Percentiles rank a stretch among this genome's conserved stretches.
phyloP scores from a whole-genome alignment of 192 early-diverging fungal species.

The Backusella mclennaniae region DNA sequence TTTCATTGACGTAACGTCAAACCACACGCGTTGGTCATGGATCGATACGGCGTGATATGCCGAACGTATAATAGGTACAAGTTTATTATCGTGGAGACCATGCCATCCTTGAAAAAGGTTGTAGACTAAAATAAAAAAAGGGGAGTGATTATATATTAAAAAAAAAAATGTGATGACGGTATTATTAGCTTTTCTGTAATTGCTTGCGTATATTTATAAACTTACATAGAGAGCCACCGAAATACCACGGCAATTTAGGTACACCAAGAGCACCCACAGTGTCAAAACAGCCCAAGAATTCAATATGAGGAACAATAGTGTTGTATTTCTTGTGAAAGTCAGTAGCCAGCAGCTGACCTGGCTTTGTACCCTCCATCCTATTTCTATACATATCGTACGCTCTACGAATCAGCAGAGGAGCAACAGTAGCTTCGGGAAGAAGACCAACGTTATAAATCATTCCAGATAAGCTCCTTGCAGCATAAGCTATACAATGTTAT shows the following conservation, averaged over 20 bases:
- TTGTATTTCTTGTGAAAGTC: conserved; percentile 1
- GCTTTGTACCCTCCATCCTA: neutral
- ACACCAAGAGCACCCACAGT: conserved; percentile 28
- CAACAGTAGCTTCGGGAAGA: neutral
- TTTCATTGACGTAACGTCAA: conserved; percentile 13
- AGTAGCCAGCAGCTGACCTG: neutral
- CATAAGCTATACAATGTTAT: conserved; percentile 13
- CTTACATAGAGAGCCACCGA: conserved; percentile 21
- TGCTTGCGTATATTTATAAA: neutral
- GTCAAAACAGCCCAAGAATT: conserved; percentile 27
- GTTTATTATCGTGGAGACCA: conserved; percentile 21
- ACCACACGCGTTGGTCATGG: conserved; percentile 31
- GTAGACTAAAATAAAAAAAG: neutral
- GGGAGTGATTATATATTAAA: neutral
- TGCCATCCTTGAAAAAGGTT: conserved; percentile 5
- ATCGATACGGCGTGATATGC: conserved; percentile 26
- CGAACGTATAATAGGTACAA: conserved; percentile 11
- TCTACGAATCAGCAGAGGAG: neutral
- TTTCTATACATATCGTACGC: conserved; percentile 16
- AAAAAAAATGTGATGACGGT: neutral
- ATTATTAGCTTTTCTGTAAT: neutral
- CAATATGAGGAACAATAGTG: conserved; percentile 4
- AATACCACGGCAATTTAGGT: conserved; percentile 20
- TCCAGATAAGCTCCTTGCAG: conserved; percentile 22
- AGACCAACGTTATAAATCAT: conserved; percentile 31